These are phyloP conservation scores for Ormosia emarginata DNA, from an alignment of 306 rosid genomes.

Conservation along the genomic window DNA sequence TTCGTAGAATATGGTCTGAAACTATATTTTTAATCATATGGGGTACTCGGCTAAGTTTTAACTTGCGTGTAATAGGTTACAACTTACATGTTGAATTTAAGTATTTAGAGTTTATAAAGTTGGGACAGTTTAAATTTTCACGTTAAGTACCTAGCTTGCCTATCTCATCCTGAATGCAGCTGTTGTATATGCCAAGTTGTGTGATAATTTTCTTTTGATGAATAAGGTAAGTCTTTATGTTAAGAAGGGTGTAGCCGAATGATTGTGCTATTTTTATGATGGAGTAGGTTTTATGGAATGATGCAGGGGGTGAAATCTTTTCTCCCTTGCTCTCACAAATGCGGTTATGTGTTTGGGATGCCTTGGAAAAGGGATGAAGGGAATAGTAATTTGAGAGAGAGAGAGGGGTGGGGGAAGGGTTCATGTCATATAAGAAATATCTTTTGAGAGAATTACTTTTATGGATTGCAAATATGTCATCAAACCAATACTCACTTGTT, in stretches of 20 bases:
- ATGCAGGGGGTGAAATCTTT: constrained; percentile 3
- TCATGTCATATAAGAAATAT: constrained; percentile 10
- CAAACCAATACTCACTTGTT: no score
- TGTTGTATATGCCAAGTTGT: neutral
- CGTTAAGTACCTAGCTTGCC: neutral
- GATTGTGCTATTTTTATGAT: neutral
- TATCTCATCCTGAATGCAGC: neutral
- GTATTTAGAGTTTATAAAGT: neutral
- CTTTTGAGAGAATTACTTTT: neutral
- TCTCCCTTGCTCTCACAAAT: neutral
- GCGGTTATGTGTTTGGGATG: neutral
- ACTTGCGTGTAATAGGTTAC: neutral
- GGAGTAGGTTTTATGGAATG: constrained; percentile 5
- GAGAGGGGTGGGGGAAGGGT: neutral
- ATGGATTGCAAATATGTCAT: no score
- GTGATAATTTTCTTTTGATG: neutral
- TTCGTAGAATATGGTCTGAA: neutral
- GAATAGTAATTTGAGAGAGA: neutral
- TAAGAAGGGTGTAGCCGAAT: neutral
- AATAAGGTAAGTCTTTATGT: neutral
- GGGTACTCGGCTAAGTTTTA: neutral
- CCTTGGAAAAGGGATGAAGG: neutral
- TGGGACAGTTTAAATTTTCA: neutral
- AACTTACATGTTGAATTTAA: neutral
- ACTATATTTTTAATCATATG: neutral